Evolutionary conservation across 2,329 filamentous ascomycete species (phyloP), one percentile per base, ranked within the genome.

Genomic region (Neopestalotiopsis rosae): DNA sequence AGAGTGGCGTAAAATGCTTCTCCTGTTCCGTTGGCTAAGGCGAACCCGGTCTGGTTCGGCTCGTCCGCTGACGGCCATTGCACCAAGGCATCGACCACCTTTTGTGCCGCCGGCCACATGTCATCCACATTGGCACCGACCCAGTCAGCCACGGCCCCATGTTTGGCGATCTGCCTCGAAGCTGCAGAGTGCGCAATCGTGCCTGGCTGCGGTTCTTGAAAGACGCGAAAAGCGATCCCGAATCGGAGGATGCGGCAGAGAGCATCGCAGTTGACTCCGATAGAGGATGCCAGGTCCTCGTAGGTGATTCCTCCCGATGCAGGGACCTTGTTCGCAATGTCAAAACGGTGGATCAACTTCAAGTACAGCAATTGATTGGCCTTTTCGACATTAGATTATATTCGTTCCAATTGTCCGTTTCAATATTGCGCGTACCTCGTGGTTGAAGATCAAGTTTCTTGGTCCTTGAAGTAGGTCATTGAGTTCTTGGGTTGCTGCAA

Each of bases 91-190:
- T 69, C 65, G 1, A 68, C 40, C 4, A 38, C 13, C 17, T 42
- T 69, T 38, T 67, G n/a, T 10, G 69, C 69, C 1, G 65, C 17
- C 12, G 57, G 68, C 69, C 69, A 71, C 62, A 69, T 66, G 1
- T 71, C 69, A 58, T 71, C 58, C 45, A 68, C 65, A n/a, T 69
- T 69, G 5, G 65, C 40, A 2, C 69, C 57, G n/a, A 63, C 65
- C 69, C 69, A 69, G 28, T 69, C 69, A 40, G 67, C 65, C 4
- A 70, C 32, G 14, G 30, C 28, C 7, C 34, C 28, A 32, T 69
- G 40, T 61, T 67, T 45, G 7, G 69, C 67, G 5, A 66, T 28
- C 61, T 61, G 57, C 17, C 28, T 59, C 28, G 57, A 30, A 14
- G 57, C 57, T 17, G 57, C 10, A 17, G 57, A 59, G 12, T 30